Conservation (phyloP, 768 basidiomycete species). For the Leccinum obscurum region DNA sequence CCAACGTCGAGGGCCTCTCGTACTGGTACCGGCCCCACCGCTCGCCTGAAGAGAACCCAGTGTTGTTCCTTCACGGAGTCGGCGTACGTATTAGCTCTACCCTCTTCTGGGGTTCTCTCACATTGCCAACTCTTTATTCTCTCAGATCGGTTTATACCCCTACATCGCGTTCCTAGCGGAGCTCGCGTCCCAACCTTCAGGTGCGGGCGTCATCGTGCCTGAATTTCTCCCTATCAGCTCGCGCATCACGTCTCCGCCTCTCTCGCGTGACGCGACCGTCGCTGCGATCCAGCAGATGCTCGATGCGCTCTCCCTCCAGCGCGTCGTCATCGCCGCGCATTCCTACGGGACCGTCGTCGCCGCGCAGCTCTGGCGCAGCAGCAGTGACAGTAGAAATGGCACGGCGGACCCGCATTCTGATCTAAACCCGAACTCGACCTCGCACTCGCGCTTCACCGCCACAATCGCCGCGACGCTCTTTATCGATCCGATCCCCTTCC, state of each 20-base stretch:
- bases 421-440: not conserved
- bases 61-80: constrained; percentile 71
- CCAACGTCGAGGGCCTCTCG: constrained; percentile 35
- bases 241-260: constrained; percentile 56
- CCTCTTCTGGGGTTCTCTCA: not conserved
- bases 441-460: constrained; percentile 18
- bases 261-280: constrained; percentile 41
- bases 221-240: constrained; percentile 62
- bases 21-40: constrained; percentile 55
- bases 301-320: constrained; percentile 37
- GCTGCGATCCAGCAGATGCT: constrained; percentile 46
- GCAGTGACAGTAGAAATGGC: not conserved
- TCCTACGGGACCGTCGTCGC: constrained; percentile 64
- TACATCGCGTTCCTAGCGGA: constrained; percentile 54
- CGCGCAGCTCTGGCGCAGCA: constrained; percentile 51
- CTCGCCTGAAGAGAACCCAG: constrained; percentile 46
- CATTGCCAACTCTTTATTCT: not conserved
- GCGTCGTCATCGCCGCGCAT: constrained; percentile 51
- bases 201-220: constrained; percentile 57
- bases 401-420: not conserved
- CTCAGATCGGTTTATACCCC: constrained; percentile 61
- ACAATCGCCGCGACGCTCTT: constrained; percentile 49
- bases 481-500: constrained; percentile 65
- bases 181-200: constrained; percentile 42
- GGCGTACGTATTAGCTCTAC: constrained; percentile 41